phyloP scores from a whole-genome alignment of 495 filamentous ascomycete species.

The Tuber magnatum region DNA sequence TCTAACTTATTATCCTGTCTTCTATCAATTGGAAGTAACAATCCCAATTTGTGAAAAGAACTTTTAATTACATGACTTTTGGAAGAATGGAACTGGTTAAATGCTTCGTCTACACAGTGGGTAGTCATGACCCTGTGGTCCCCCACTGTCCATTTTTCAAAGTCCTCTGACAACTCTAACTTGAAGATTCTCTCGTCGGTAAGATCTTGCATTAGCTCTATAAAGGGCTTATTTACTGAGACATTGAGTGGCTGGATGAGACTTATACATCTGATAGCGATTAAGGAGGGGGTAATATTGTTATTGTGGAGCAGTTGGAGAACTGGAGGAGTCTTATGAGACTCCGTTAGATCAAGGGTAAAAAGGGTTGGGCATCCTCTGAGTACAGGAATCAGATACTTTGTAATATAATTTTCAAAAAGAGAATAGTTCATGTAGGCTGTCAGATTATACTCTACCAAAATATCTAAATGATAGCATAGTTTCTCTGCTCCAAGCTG shows the following conservation, averaged over 20 bases:
- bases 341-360: not conserved
- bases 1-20: no score
- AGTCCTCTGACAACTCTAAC: not conserved
- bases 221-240: slow-evolving; percentile 1
- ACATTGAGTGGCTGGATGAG: not conserved
- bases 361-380: not conserved
- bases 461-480: not conserved
- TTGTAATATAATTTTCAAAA: slow-evolving; percentile 3
- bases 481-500: not conserved
- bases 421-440: slow-evolving; percentile 11
- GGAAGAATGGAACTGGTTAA: not conserved
- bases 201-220: not conserved
- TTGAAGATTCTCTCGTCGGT: slow-evolving; percentile 4
- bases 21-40: no score
- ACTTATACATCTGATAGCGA: not conserved
- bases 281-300: not conserved
- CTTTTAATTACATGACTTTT: no score
- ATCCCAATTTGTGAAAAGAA: no score
- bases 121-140: not conserved
- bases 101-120: slow-evolving; percentile 10
- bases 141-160: not conserved
- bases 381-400: not conserved
- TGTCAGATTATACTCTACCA: not conserved
- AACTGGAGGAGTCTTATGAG: not conserved
- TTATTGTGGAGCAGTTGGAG: not conserved